Evolutionary conservation across 441 rosid genomes (phyloP).

Genomic region (Adansonia gregorii): DNA sequence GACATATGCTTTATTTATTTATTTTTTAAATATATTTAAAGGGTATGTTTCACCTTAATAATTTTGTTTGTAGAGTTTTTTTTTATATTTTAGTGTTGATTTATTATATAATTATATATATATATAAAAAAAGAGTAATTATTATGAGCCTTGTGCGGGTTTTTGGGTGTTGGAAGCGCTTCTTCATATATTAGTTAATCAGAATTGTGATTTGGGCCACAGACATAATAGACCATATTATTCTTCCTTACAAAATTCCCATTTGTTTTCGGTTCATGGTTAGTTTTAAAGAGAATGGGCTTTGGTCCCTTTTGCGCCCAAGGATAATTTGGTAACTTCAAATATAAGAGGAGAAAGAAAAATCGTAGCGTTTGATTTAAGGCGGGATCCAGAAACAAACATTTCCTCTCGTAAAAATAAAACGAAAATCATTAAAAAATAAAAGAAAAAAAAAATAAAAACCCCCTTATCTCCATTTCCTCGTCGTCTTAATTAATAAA

Average conservation of each 20-base stretch:
- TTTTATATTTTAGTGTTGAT: no score
- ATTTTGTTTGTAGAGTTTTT: no score
- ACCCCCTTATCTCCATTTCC: background rate
- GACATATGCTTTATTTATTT: no score
- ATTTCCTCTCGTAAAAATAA: background rate
- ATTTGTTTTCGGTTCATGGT: background rate
- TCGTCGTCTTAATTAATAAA: background rate
- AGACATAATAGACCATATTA: no score
- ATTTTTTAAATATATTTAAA: no score
- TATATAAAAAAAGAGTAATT: no score
- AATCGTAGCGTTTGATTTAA: background rate
- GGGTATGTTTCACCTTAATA: no score
- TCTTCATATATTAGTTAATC: no score
- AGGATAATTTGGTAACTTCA: background rate
- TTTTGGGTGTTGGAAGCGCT: no score
- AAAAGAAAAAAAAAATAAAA: background rate
- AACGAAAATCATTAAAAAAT: background rate
- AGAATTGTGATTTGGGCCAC: no score
- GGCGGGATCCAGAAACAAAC: constrained; percentile 28
- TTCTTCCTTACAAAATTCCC: background rate
- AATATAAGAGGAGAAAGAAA: background rate
- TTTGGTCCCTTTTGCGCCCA: background rate
- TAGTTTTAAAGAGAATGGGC: background rate
- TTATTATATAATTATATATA: no score
- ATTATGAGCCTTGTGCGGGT: no score